These are phyloP conservation scores for Globisporangium orthogonon DNA, from an alignment of 352 stramenopile species.

Conservation along the genomic window DNA sequence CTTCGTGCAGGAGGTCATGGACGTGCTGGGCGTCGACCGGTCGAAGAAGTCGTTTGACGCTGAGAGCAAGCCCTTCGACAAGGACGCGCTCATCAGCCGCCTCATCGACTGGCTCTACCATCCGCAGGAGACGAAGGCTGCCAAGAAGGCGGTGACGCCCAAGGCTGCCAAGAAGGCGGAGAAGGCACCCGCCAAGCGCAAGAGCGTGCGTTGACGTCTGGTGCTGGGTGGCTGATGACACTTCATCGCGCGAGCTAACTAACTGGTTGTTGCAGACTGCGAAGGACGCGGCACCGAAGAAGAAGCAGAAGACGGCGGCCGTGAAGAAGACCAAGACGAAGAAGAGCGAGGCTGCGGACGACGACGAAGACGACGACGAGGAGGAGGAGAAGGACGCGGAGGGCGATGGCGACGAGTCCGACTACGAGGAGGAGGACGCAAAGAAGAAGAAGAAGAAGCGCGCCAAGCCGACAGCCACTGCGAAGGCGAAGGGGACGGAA, in stretches of 20 bases:
- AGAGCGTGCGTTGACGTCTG: constrained; percentile 17
- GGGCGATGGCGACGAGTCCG: not conserved
- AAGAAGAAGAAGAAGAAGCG: constrained; percentile 8
- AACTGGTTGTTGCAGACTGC: constrained; percentile 3
- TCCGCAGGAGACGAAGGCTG: constrained; percentile 38
- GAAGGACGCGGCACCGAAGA: constrained; percentile 16
- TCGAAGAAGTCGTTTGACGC: constrained; percentile 85
- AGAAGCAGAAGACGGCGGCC: constrained; percentile 21
- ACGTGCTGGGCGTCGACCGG: constrained; percentile 71
- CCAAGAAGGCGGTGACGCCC: constrained; percentile 7
- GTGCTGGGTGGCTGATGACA: too few species aligned
- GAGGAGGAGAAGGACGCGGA: not conserved
- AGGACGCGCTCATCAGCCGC: constrained; percentile 58
- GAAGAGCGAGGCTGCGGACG: constrained; percentile 4
- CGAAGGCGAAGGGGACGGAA: constrained; percentile 8
- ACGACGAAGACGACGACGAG: constrained; percentile 7
- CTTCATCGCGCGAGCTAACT: not conserved
- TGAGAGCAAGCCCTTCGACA: constrained; percentile 40
- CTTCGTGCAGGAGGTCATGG: constrained; percentile 77
- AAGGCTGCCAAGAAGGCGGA: constrained; percentile 15
- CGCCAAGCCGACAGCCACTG: constrained; percentile 6
- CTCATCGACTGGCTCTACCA: constrained; percentile 74
- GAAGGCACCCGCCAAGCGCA: constrained; percentile 26
- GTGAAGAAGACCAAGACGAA: constrained; percentile 15
- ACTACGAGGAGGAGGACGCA: constrained; percentile 1